phyloP scores from a whole-genome alignment of 2,329 filamentous ascomycete species.

The Colletotrichum siamense region DNA sequence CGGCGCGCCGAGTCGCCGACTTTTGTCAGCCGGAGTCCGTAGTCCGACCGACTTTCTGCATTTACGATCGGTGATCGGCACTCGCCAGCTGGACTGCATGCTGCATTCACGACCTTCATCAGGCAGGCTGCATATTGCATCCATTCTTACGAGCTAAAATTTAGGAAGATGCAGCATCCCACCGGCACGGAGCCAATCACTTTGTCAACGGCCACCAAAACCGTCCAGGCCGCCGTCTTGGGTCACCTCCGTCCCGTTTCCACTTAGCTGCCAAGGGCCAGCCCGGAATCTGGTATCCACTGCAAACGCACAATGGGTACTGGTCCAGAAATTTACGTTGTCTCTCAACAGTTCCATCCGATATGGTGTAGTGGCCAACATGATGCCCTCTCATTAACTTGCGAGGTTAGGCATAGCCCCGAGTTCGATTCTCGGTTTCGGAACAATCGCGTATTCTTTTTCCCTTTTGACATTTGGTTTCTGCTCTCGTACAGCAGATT shows the following conservation, averaged over 20 bases:
- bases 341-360: background rate
- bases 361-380: slow-evolving; percentile 23
- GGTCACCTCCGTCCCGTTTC: background rate
- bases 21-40: background rate
- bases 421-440: slow-evolving; percentile 22
- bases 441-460: background rate
- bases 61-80: background rate
- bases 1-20: background rate
- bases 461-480: accelerated
- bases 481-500: background rate
- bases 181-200: background rate
- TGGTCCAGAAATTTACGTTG: accelerated
- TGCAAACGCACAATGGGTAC: background rate
- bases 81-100: background rate
- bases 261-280: background rate
- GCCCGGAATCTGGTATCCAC: background rate
- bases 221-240: background rate
- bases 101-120: accelerated
- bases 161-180: background rate
- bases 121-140: background rate
- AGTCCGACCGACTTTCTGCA: background rate
- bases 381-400: slow-evolving; percentile 16
- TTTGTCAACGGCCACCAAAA: background rate
- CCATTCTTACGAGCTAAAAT: background rate
- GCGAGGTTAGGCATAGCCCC: slow-evolving; percentile 18